Conservation (phyloP, 2,329 filamentous ascomycete species). For the Colletotrichum liriopes region DNA sequence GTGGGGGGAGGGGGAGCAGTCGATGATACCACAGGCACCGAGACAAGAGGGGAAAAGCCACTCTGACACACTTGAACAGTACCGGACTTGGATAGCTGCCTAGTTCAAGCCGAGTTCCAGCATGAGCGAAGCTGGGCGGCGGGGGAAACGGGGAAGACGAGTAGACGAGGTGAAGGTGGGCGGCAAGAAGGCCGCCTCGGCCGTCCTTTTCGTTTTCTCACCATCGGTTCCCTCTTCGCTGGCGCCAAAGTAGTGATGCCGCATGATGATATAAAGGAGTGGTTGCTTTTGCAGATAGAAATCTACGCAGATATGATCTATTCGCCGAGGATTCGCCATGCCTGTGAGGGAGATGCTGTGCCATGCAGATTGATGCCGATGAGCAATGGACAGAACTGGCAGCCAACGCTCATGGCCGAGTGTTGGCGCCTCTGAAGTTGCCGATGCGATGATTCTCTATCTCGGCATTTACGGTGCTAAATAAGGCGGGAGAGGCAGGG, state of each 20-base stretch:
- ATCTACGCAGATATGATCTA: conserved; percentile 23
- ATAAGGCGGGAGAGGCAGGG: too few relatives aligned
- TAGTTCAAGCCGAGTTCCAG: conserved; percentile 19
- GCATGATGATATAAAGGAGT: conserved; percentile 36
- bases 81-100: conserved; percentile 27
- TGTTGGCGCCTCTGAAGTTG: background rate
- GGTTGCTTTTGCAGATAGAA: conserved; percentile 35
- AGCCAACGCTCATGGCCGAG: background rate
- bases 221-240: background rate
- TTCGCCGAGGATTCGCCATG: background rate
- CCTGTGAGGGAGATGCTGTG: background rate
- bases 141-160: background rate
- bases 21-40: conserved; percentile 42
- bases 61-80: conserved; percentile 3
- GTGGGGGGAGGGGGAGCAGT: conserved; percentile 15
- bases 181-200: conserved; percentile 7
- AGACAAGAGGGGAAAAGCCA: background rate
- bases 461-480: background rate
- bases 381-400: background rate
- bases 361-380: background rate
- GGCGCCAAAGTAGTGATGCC: conserved; percentile 24
- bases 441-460: background rate
- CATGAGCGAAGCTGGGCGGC: background rate
- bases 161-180: background rate
- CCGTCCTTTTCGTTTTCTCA: background rate